Evolutionary conservation across 257 asterid species (phyloP).

Genomic region (Capsicum chinense): DNA sequence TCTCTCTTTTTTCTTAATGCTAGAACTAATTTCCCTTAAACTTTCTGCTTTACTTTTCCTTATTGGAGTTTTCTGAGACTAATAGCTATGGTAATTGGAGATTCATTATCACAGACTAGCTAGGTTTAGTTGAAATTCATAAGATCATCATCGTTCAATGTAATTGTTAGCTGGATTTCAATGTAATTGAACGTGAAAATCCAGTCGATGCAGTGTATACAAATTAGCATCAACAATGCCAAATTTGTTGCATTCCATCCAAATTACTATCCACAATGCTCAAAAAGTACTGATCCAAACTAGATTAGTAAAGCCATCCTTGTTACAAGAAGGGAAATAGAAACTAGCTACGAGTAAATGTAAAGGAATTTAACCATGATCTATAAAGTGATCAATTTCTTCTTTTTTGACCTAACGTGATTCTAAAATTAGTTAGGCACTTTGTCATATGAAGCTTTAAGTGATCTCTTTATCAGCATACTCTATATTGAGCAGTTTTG

Average conservation of each 20-base stretch:
- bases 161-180: not conserved
- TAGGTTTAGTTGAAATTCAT: not conserved
- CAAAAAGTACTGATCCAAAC: too few species aligned
- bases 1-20: not conserved
- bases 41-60: not conserved
- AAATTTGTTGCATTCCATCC: not conserved
- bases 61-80: not conserved
- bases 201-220: not conserved
- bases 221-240: not conserved
- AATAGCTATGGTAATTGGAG: not conserved
- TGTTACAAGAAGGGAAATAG: too few species aligned
- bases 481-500: not conserved
- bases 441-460: too few species aligned
- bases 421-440: too few species aligned
- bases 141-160: not conserved
- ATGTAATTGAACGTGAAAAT: not conserved
- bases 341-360: too few species aligned
- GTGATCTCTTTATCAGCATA: too few species aligned
- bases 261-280: not conserved
- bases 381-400: too few species aligned
- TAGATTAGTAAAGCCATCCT: too few species aligned
- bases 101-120: not conserved
- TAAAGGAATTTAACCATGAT: too few species aligned
- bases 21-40: not conserved
- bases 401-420: too few species aligned